Conservation (phyloP, 164 flowering plant species). For the Sedum album region DNA sequence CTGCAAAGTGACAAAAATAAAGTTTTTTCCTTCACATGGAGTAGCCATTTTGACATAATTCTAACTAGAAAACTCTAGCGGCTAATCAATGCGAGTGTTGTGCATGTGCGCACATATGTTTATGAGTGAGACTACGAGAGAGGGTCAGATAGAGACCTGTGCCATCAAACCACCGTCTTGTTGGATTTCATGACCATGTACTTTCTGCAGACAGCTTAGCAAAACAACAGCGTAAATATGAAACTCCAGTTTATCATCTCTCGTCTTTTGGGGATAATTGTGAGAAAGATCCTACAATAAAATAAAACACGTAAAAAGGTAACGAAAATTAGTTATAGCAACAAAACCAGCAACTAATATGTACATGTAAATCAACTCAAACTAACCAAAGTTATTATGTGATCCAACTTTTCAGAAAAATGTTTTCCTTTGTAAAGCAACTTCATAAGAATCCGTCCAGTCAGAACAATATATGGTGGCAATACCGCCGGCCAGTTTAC, state of each 20-base stretch:
- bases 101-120: no score
- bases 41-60: no score
- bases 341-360: background rate
- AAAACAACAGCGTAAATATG: slow-evolving; percentile 57
- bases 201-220: slow-evolving; percentile 48
- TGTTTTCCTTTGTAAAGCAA: slow-evolving; percentile 24
- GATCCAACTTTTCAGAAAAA: slow-evolving; percentile 12
- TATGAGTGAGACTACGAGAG: no score
- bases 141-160: slow-evolving; percentile 28
- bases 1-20: slow-evolving; percentile 33
- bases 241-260: slow-evolving; percentile 57
- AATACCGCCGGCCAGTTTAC: slow-evolving; percentile 68
- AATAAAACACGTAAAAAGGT: background rate
- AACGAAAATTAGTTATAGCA: background rate
- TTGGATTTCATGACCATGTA: slow-evolving; percentile 29
- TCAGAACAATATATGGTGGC: slow-evolving; percentile 68
- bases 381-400: slow-evolving; percentile 36
- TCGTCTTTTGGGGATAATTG: slow-evolving; percentile 33
- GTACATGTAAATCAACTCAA: background rate
- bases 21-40: no score
- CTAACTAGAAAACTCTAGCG: no score
- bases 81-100: no score
- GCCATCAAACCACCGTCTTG: slow-evolving; percentile 31
- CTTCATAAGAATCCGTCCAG: slow-evolving; percentile 62
- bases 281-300: slow-evolving; percentile 57